These are phyloP conservation scores for Colletotrichum tofieldiae DNA, from an alignment of 2,329 filamentous ascomycete genomes.

Conservation along the genomic window DNA sequence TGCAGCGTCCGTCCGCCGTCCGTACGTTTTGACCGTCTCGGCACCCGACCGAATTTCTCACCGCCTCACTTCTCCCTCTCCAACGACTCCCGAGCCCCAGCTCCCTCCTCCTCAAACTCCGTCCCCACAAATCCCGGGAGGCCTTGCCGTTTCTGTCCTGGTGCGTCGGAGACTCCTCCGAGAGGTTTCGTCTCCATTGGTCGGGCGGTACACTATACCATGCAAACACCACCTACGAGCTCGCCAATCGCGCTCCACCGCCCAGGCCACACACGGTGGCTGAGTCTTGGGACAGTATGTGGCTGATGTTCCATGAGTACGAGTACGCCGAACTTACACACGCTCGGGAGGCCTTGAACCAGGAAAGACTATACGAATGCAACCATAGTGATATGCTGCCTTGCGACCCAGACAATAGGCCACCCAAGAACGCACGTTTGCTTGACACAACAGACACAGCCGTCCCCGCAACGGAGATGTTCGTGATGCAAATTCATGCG, in stretches of 20 bases:
- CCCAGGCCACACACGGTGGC: constrained; percentile 24
- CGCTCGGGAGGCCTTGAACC: constrained; percentile 17
- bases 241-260: constrained; percentile 30
- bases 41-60: constrained; percentile 28
- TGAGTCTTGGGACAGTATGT: constrained; percentile 33
- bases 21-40: constrained; percentile 25
- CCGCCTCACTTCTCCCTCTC: constrained; percentile 35
- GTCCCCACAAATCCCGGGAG: constrained; percentile 27
- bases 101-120: constrained; percentile 18
- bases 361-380: constrained; percentile 9
- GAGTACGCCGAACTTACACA: neutral
- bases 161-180: constrained; percentile 41
- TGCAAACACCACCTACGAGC: constrained; percentile 29
- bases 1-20: constrained; percentile 18
- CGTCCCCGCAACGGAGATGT: constrained; percentile 24
- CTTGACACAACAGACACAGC: constrained; percentile 20
- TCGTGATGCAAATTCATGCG: constrained; percentile 32
- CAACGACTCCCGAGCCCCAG: constrained; percentile 15
- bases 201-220: constrained; percentile 12
- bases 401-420: constrained; percentile 6
- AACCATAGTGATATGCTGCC: constrained; percentile 7
- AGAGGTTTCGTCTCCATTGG: constrained; percentile 27
- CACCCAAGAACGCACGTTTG: neutral
- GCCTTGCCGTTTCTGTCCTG: constrained; percentile 39
- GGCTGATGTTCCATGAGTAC: constrained; percentile 3